phyloP scores from a whole-genome alignment of 1,284 basidiomycete genomes.

The Ceratobasidium sp. region DNA sequence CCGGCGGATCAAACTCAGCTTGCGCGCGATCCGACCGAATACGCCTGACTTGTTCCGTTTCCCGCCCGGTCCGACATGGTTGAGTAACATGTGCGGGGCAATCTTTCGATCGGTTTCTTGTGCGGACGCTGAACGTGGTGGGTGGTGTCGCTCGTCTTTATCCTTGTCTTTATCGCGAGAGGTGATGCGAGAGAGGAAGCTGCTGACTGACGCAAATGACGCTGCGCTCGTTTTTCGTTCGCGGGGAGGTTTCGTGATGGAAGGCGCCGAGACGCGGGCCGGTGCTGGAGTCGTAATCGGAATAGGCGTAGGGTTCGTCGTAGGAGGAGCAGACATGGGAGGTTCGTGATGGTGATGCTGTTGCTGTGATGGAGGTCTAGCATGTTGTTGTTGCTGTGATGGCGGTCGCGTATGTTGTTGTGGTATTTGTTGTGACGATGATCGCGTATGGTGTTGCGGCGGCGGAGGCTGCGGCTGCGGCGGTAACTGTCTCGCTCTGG shows the following conservation, averaged over 20 bases:
- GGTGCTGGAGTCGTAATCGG: neutral
- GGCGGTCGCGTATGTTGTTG: conserved; percentile 7
- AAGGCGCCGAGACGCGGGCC: neutral
- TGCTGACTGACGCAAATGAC: conserved; percentile 34
- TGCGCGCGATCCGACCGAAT: conserved; percentile 40
- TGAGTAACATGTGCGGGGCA: conserved; percentile 33
- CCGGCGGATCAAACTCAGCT: conserved; percentile 39
- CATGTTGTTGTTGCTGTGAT: conserved; percentile 5
- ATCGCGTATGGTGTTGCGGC: neutral
- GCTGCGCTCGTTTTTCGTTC: conserved; percentile 43
- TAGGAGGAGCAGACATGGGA: conserved; percentile 17
- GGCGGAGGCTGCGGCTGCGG: too few species aligned
- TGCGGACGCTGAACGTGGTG: conserved; percentile 26
- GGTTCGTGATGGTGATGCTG: conserved; percentile 5
- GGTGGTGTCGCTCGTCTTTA: conserved; percentile 29
- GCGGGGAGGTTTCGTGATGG: conserved; percentile 25
- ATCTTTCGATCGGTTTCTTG: conserved; percentile 41
- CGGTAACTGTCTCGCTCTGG: neutral
- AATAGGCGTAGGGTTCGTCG: conserved; percentile 6
- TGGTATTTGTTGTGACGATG: neutral
- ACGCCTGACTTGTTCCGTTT: conserved; percentile 27
- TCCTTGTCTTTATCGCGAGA: conserved; percentile 43
- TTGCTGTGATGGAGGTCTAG: conserved; percentile 28
- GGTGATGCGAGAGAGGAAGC: conserved; percentile 42
- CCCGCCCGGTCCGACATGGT: conserved; percentile 38